Evolutionary conservation across 306 rosid genomes (phyloP), one percentile per base, ranked within the genome.

Genomic region (Fragaria iinumae): DNA sequence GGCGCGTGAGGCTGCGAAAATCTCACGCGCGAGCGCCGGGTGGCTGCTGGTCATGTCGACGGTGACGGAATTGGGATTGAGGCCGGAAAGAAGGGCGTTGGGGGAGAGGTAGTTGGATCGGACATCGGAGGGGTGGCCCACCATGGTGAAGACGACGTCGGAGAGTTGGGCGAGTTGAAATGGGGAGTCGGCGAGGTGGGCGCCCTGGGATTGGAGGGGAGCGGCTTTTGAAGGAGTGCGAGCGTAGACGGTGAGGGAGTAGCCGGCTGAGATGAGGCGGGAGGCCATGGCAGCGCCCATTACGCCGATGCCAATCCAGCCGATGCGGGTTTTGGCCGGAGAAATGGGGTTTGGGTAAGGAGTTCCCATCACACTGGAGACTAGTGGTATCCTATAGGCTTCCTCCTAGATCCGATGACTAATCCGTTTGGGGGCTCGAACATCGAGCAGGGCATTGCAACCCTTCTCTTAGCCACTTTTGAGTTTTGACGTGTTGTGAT

Each of bases 271-370:
- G 86, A 93, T 73, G 56, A 93, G 88, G 27, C 93, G 97, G 32
- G 96, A 82, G 77, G 93, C 93, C 98, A 93, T 93, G 62, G 96
- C 92, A 44, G 84, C 77, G 14, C 97, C 96, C 97, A 91, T 89
- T 1, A 93, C 96, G 65, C 98, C 97, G 39, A 88, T 86, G 27
- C 98, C 96, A 53, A 88, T 87, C 91, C 90, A 93, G 0, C 97
- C 96, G 20, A 93, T 76, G 41, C 89, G 88, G 77, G 91, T 91
- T 75, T 78, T n/a, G 6, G 87, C 13, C 0, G 88, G 84, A 8
- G 52, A 5, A 34, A 91, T 86, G 36, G 90, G 86, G 59, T 44
- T 85, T 13, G 96, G 98, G 72, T 88, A 90, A 4, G 86, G 87
- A 70, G 82, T 83, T n/a, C 74, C 75, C 81, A 82, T 82, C 20